These are phyloP conservation scores for Pseudoscleropodium purum DNA, from an alignment of 225 moss, liverwort and hornwort species.

Conservation along the genomic window DNA sequence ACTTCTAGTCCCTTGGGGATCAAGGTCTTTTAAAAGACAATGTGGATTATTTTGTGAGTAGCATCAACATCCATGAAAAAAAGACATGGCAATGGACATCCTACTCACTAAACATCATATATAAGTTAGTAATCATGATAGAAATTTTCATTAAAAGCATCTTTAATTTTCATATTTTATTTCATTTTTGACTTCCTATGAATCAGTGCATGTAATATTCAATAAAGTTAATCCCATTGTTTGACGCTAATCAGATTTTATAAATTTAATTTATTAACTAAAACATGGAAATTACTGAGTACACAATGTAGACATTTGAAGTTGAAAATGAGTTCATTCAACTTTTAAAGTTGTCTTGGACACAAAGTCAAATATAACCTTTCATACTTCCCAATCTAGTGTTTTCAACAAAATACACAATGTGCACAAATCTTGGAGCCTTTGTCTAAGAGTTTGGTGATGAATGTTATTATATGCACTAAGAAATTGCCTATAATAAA, in stretches of 20 bases:
- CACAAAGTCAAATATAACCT: not conserved
- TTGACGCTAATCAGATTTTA: not conserved
- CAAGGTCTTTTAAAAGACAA: too few relatives aligned
- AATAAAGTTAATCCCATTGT: not conserved
- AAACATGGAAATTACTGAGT: fast-evolving
- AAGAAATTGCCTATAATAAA: not conserved
- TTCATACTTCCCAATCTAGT: not conserved
- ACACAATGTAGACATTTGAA: not conserved
- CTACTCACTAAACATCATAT: too few relatives aligned
- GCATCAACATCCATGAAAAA: too few relatives aligned
- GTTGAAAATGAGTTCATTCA: not conserved
- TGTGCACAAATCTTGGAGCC: not conserved
- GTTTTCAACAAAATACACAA: not conserved
- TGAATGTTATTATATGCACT: not conserved
- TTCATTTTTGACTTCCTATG: not conserved
- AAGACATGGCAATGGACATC: too few relatives aligned
- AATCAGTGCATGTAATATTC: not conserved
- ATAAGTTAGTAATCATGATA: not conserved
- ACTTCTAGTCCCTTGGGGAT: fast-evolving
- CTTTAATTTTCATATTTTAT: not conserved
- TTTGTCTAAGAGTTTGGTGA: not conserved
- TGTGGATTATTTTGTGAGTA: too few relatives aligned
- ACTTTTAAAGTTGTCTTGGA: not conserved
- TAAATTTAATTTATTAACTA: not conserved
- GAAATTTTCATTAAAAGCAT: not conserved